phyloP scores from a whole-genome alignment of 116 monocot species.

The Cymodocea nodosa region DNA sequence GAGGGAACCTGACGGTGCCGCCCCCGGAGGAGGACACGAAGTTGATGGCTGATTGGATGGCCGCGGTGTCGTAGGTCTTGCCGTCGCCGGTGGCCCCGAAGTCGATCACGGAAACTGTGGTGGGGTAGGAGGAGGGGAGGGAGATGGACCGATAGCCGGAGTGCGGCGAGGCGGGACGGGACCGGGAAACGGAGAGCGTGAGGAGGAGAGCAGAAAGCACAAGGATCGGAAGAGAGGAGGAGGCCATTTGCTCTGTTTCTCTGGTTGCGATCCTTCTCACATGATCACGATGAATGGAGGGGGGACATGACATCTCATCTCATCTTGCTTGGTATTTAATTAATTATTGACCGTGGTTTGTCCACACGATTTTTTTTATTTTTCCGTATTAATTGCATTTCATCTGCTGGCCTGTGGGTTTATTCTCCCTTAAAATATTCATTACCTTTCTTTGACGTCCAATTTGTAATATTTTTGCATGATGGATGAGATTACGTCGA shows the following conservation, averaged over 20 bases:
- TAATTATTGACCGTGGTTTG: too few species aligned
- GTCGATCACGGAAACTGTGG: conserved; percentile 51
- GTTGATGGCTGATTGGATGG: conserved; percentile 83
- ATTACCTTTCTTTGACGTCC: too few species aligned
- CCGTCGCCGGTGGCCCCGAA: conserved; percentile 83
- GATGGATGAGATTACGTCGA: too few species aligned
- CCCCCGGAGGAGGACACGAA: conserved; percentile 43
- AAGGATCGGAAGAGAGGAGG: neutral
- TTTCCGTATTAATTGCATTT: too few species aligned
- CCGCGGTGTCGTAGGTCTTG: conserved; percentile 54
- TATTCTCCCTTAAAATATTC: too few species aligned
- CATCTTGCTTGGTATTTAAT: too few species aligned
- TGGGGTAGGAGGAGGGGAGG: neutral
- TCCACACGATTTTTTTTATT: too few species aligned
- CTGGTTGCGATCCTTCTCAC: too few species aligned
- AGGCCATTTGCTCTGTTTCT: neutral
- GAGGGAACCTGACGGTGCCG: conserved; percentile 57
- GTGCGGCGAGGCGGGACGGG: neutral
- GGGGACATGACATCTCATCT: too few species aligned
- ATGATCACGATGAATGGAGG: too few species aligned
- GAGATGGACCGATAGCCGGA: neutral
- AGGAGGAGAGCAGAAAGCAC: neutral
- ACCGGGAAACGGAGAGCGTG: neutral
- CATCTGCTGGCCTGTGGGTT: too few species aligned
- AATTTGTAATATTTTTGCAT: too few species aligned